A percentile compares a stretch with the other conserved stretches of the same genome.
These are phyloP conservation scores for Trichoderma koningiopsis DNA, from an alignment of 2,329 filamentous ascomycete species.

Conservation along the genomic window DNA sequence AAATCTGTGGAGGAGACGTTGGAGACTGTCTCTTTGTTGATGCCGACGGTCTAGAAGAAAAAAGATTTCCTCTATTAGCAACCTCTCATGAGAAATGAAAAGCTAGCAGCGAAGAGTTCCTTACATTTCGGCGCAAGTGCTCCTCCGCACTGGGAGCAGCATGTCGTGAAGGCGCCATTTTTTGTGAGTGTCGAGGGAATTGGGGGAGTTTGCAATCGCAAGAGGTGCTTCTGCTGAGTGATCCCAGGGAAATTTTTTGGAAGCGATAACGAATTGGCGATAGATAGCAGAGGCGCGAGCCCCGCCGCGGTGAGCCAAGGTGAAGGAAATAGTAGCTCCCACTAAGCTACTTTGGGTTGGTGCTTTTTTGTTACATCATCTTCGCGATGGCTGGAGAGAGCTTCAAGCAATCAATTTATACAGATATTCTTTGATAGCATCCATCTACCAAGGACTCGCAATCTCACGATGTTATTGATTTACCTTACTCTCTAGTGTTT, in stretches of 20 bases:
- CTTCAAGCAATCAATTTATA: neutral
- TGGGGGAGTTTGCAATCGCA: conserved; percentile 15
- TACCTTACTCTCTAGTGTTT: neutral
- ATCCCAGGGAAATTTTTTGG: conserved; percentile 36
- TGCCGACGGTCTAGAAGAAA: conserved; percentile 71
- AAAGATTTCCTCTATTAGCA: neutral
- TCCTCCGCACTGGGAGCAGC: conserved; percentile 55
- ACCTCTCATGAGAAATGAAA: neutral
- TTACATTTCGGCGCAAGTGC: conserved; percentile 63
- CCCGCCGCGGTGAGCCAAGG: conserved; percentile 35
- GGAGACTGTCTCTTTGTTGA: conserved; percentile 88
- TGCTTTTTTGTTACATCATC: neutral
- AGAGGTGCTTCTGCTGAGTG: conserved; percentile 13
- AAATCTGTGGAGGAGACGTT: conserved; percentile 90
- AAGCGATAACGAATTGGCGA: conserved; percentile 27
- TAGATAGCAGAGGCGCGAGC: conserved; percentile 31
- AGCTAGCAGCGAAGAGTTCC: conserved; percentile 26
- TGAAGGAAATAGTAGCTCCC: conserved; percentile 3
- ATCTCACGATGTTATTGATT: no score
- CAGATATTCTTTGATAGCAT: neutral
- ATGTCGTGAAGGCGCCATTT: conserved; percentile 40
- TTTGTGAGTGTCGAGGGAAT: neutral
- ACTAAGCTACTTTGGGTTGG: neutral
- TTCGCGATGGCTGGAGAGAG: neutral
- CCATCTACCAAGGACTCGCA: neutral